Evolutionary conservation across 208 protist species (phyloP).

Genomic region (Trypanosoma cruzi): DNA sequence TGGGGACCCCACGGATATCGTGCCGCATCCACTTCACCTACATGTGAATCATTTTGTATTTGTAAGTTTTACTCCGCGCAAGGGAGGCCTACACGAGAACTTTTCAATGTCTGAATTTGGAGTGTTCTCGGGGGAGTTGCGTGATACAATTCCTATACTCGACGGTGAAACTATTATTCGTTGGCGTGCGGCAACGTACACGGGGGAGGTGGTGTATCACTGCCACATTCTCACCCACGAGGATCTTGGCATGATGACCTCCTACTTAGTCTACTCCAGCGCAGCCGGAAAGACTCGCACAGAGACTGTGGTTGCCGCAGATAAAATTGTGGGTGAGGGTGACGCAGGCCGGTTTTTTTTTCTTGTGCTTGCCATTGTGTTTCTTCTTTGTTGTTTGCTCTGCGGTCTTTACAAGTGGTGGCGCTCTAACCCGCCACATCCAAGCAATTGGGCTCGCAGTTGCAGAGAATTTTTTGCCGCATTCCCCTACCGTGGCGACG

Average conservation of each 20-base stretch:
- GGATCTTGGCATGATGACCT: slow-evolving; percentile 88
- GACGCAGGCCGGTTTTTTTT: slow-evolving; percentile 7
- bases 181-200: slow-evolving; percentile 78
- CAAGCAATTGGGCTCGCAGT: neutral
- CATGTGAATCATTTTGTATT: slow-evolving; percentile 91
- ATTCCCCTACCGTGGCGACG: neutral
- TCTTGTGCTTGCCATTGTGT: slow-evolving; percentile 21
- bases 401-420: slow-evolving; percentile 12
- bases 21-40: slow-evolving; percentile 83
- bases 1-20: slow-evolving; percentile 65
- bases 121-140: slow-evolving; percentile 56
- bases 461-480: neutral
- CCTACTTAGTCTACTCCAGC: slow-evolving; percentile 60
- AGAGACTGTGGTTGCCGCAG: neutral
- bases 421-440: neutral
- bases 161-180: slow-evolving; percentile 80
- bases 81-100: slow-evolving; percentile 76
- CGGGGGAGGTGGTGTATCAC: slow-evolving; percentile 85
- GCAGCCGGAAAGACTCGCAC: neutral
- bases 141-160: slow-evolving; percentile 89
- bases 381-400: slow-evolving; percentile 22
- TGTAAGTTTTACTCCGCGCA: slow-evolving; percentile 64
- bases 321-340: neutral
- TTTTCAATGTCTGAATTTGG: slow-evolving; percentile 70
- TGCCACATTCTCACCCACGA: slow-evolving; percentile 84